A percentile compares a stretch with the other conserved stretches of the same genome.
Conservation (phyloP, 2,329 filamentous ascomycete species). For the Clarireedia hainanense region DNA sequence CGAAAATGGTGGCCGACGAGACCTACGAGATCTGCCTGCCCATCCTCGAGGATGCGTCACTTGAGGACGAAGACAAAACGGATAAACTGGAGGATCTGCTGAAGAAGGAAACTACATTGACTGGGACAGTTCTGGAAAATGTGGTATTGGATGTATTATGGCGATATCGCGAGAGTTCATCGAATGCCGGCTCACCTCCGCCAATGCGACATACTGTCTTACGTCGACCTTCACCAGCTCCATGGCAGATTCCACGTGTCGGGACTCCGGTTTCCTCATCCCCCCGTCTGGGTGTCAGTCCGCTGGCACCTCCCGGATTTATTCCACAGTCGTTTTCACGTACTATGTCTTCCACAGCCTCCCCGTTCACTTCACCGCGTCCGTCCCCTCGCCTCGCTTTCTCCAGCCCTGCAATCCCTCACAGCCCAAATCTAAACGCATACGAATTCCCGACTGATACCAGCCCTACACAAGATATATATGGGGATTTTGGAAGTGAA, state of each 20-base stretch:
- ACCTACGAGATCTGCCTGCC: constrained; percentile 88
- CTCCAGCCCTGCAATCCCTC: constrained; percentile 82
- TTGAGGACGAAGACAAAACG: constrained; percentile 93
- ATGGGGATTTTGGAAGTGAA: constrained; percentile 85
- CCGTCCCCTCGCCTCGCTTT: constrained; percentile 87
- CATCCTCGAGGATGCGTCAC: constrained; percentile 69
- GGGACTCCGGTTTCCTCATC: constrained; percentile 73
- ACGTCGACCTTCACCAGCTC: constrained; percentile 83
- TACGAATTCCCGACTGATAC: constrained; percentile 87
- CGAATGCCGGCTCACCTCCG: constrained; percentile 64
- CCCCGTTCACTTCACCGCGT: constrained; percentile 87
- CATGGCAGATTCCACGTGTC: constrained; percentile 71
- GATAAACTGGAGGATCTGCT: constrained; percentile 84
- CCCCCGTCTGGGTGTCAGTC: constrained; percentile 71
- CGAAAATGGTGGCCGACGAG: constrained; percentile 78
- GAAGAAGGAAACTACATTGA: constrained; percentile 67
- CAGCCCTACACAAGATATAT: constrained; percentile 73
- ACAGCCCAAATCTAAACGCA: constrained; percentile 87
- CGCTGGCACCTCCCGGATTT: constrained; percentile 78
- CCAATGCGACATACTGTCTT: constrained; percentile 84
- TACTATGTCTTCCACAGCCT: constrained; percentile 70
- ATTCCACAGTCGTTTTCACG: constrained; percentile 70
- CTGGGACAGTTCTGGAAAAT: constrained; percentile 76
- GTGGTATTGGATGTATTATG: constrained; percentile 84
- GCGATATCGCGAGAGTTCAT: constrained; percentile 66